Evolutionary conservation across 192 early-diverging fungal genomes (phyloP), one percentile per base, ranked within the genome.

Genomic region (Helicostylum pulchrum): DNA sequence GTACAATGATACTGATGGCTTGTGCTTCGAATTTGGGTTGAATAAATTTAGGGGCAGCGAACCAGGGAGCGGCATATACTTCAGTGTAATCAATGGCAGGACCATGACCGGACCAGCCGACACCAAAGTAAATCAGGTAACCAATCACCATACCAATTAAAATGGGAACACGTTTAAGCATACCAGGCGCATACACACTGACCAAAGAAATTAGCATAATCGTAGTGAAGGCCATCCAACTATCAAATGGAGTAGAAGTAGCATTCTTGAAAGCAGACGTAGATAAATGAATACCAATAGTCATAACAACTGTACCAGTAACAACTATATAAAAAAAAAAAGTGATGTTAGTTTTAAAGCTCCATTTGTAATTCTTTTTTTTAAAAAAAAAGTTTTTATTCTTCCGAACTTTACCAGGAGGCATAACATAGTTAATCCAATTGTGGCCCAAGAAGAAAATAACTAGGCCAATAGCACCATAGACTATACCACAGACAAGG

Each of bases 171-270:
- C 78, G 73, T 49, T 66, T 66, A 11, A 78, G 65, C 19, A 73
- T 48, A 21, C 76, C 75, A 19, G 73, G 72, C n/a, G 78, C 84
- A 39, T 82, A 85, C 31, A 77, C 61, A 47, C 72, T 73, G n/a
- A 76, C 71, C 14, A 74, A 50, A 7, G 74, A 32, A 32, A 76
- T 75, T 12, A 74, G 49, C 51, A 83, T 56, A n/a, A 84, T 71
- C 12, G 78, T 75, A 3, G 78, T 61, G 20, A 76, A 73, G 15
- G 83, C 73, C 77, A 82, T 78, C 82, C 82, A 84, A n/a, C 75
- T 66, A 62, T 70, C 76, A 49, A 79, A 79, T 30, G 64, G 54
- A 14, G 70, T 67, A 20, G 49, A 56, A 3, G 70, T 67, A 20
- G 77, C 77, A 46, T 72, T 66, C 21, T 31, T 49, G 39, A 85